Evolutionary conservation across 2,329 filamentous ascomycete genomes (phyloP), one percentile per base, ranked within the genome.

Genomic region (Aspergillus fijiensis): DNA sequence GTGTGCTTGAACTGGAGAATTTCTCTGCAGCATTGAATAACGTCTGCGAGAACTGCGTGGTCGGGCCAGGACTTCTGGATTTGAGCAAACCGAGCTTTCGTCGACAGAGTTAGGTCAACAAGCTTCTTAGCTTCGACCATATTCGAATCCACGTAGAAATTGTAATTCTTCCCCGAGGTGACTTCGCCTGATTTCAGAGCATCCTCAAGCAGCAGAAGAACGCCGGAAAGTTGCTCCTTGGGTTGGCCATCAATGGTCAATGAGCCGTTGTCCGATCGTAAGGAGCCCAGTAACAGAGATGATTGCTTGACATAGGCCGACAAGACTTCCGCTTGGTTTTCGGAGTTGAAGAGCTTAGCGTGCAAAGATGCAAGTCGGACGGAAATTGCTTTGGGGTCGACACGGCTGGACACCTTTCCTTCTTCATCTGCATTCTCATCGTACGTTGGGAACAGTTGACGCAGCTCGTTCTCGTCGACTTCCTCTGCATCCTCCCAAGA

Each of bases 91-190:
- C 89, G 87, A 51, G 79, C 72, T 70, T 89, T 87, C 50, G 94
- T 85, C 54, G 86, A 85, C 67, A 87, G 83, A 11, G 92, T 81
- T 9, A 97, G 78, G 0, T 74, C 77, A 27, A 95, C 86, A 4
- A 97, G 82, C 62, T 87, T 89, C 61, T 89, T 87, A 10, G 87
- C 87, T 77, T 98, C 91, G 1, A 80, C 74, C 12, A 94, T 78
- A 68, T 98, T 96, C 2, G 88, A 75, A 69, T 96, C 89, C 0
- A 85, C 88, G 75, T 99, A 99, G 74, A 99, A 97, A 76, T 96
- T 96, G 79, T 94, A 96, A 25, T 79, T 74, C 33, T 74, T 76
- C 0, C 76, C 67, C 2, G 78, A 69, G 4, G 77, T 76, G n/a
- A 66, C 71, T 23, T 72, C 74, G 54, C 84, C 82, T 42, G 79